Evolutionary conservation across 2,329 filamentous ascomycete genomes (phyloP).

Genomic region (Teratosphaeria pseudoeucalypti): DNA sequence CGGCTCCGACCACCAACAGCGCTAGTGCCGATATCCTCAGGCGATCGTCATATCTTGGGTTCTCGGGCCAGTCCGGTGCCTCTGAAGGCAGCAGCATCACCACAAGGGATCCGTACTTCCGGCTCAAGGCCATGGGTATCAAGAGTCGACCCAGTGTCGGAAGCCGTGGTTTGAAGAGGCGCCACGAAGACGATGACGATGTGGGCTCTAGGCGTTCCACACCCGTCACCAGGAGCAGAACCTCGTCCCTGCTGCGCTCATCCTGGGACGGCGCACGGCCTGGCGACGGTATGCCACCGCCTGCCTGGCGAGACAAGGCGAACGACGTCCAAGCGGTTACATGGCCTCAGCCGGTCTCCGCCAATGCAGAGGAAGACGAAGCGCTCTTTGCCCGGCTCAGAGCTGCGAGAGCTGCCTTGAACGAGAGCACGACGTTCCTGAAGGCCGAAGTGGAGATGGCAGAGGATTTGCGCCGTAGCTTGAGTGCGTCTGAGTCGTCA

Average conservation of each 20-base stretch:
- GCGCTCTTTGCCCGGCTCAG: slow-evolving; percentile 25
- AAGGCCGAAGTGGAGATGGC: slow-evolving; percentile 10
- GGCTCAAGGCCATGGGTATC: slow-evolving; percentile 39
- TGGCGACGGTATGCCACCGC: background rate
- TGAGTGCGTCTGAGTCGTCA: slow-evolving; percentile 14
- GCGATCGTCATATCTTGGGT: slow-evolving; percentile 23
- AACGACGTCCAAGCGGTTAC: background rate
- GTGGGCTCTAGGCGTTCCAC: background rate
- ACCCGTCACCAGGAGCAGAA: background rate
- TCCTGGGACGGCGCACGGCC: background rate
- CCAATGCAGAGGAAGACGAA: slow-evolving; percentile 16
- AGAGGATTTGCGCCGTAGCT: slow-evolving; percentile 14
- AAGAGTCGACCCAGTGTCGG: slow-evolving; percentile 18
- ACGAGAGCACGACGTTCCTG: slow-evolving; percentile 9
- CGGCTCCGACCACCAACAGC: background rate
- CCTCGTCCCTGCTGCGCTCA: background rate
- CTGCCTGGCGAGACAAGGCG: background rate
- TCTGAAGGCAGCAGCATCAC: slow-evolving; percentile 23
- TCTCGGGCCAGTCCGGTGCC: slow-evolving; percentile 4
- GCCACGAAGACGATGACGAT: slow-evolving; percentile 9
- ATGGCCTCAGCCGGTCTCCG: background rate
- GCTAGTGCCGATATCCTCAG: slow-evolving; percentile 12
- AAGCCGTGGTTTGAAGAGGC: slow-evolving; percentile 15
- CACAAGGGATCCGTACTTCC: slow-evolving; percentile 42
- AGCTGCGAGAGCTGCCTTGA: slow-evolving; percentile 21